Evolutionary conservation across 2,329 filamentous ascomycete species (phyloP), one percentile per base, ranked within the genome.

Genomic region (Fusarium sp.): DNA sequence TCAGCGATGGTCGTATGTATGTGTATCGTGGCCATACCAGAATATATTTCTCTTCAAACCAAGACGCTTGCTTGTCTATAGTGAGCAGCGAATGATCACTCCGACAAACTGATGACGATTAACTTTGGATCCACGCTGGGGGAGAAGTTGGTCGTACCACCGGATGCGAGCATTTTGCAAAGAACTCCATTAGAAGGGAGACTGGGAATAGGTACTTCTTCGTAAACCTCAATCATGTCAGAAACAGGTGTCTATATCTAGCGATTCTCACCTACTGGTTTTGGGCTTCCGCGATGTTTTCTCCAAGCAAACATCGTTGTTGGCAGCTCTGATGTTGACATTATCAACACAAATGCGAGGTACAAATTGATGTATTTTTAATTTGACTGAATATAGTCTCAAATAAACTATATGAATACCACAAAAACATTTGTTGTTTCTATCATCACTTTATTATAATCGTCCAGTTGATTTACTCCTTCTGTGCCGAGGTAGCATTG

Each of bases 251-350:
- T n/a, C n/a, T 6, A 5, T 12, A 11, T 12, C 1, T 7, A 3
- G 2, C 5, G 1, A 3, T 15, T 2, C 10, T 6, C 2, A 16
- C 25, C 3, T 64, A 70, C 67, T 27, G 67, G 67, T 8, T 62
- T 65, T 3, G 71, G 72, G 30, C 72, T 76, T 45, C 78, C 79
- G 56, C 65, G 73, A 49, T 80, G 76, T 61, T 80, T 80, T 41
- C 77, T 74, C 79, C 79, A 81, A 1, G 78, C 79, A 48, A 71
- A 67, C 79, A 81, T 81, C 5, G 76, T 77, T 11, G 40, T 16
- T 16, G 65, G 49, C 9, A 30, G 11, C 10, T 44, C 20, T 2
- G n/a, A n/a, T 0, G n/a, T 18, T 13, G 38, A 5, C 58, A 62
- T 62, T 11, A 27, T 27, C 5, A 12, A 6, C 9, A n/a, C 11